These are phyloP conservation scores for Blepharisma undulans DNA, from an alignment of 169 alveolate genomes.

Conservation along the genomic window DNA sequence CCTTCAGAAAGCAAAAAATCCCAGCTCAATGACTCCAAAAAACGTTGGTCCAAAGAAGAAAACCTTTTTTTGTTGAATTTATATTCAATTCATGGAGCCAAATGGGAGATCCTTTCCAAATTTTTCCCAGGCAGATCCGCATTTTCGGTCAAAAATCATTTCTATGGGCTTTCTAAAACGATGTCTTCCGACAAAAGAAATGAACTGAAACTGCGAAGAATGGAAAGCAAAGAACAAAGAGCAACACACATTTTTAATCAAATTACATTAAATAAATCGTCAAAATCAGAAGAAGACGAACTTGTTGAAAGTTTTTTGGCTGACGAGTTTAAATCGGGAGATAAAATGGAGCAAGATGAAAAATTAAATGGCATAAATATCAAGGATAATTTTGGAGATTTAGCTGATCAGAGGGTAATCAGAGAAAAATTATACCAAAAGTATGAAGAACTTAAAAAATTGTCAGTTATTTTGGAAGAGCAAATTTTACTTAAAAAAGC, in stretches of 20 bases:
- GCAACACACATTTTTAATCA: background rate
- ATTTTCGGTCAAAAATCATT: background rate
- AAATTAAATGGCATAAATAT: too few relatives aligned
- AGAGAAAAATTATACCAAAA: background rate
- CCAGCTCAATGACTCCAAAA: background rate
- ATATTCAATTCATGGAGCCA: background rate
- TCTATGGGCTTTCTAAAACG: background rate
- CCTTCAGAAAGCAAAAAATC: background rate
- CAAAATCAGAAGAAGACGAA: background rate
- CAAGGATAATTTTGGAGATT: background rate
- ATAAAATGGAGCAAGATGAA: background rate
- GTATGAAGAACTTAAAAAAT: background rate
- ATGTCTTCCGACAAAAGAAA: background rate
- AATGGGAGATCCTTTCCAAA: background rate
- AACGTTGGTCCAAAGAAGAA: background rate
- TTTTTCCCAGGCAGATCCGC: background rate
- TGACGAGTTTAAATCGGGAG: background rate
- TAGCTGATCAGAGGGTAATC: background rate
- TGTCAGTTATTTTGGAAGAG: background rate
- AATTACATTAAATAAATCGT: background rate
- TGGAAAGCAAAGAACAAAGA: background rate
- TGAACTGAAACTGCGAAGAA: background rate
- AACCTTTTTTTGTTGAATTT: background rate
- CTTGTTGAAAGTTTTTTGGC: background rate
- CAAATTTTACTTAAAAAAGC: background rate